Base-by-base conservation (phyloP, 2,329 filamentous ascomycete genomes). In the Alternaria brassicae region DNA sequence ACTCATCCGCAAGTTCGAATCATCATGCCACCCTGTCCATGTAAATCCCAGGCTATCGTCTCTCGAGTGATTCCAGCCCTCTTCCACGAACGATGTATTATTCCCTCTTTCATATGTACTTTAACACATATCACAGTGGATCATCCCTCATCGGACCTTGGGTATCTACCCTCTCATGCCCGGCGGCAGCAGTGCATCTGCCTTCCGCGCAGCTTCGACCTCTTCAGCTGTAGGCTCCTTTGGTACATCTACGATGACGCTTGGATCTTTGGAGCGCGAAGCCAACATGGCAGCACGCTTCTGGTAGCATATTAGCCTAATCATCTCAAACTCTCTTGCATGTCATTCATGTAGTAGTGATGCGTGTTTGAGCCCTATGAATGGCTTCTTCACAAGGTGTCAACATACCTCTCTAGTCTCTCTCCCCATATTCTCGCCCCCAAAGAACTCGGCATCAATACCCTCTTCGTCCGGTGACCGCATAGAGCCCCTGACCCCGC, bases 161-260 rank as follows among this genome's bases (percentile, higher is more conserved):
- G 44, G 8, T 48, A 48, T 12, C 44, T 48, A 34, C 19, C 44
- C 44, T 8, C 44, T 48, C 44, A 25, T 48, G 13, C 44, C 44
- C 1, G 44, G 44, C 13, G 30, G 44, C 4, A 50, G 32, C 19
- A 55, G 4, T 10, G 53, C 65, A 21, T 67, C 69, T 41, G 57
- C 66, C 28, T 62, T 67, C 41, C 65, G 66, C 17, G 73, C 73
- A 60, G 74, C 74, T 54, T 78, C 77, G 2, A 82, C 75, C 61
- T 82, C 81, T 44, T 81, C 80, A 0, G 81, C 78, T 1, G 75
- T 78, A 25, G 81, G 81, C 12, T 75, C 77, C 37, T 74, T 64
- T 1, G 81, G 81, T 12, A 82, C 69, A 66, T 83, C 78, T 5
- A 81, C 79, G 41, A 83, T 72, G 2, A 83, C 80, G 21, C 80